A percentile compares a stretch with the other conserved stretches of the same genome.
phyloP scores from a whole-genome alignment of 495 filamentous ascomycete species.

The Penicillium manginii region DNA sequence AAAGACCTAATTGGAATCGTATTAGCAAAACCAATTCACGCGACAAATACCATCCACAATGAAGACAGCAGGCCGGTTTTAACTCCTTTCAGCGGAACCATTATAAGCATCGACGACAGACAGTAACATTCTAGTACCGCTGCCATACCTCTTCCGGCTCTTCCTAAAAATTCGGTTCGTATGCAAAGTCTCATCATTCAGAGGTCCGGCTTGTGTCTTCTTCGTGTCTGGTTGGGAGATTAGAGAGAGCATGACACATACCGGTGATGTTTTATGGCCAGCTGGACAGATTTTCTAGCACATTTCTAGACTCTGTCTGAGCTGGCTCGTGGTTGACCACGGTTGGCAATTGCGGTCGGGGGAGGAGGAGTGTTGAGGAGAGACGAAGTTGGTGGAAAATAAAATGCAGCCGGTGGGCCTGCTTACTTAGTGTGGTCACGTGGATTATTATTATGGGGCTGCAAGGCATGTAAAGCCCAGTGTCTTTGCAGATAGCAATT shows the following conservation, averaged over 20 bases:
- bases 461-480: background rate
- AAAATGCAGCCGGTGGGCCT: conserved; percentile 13
- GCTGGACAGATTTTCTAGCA: conserved; percentile 5
- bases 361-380: conserved; percentile 11
- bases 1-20: background rate
- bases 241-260: conserved; percentile 10
- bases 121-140: conserved; percentile 18
- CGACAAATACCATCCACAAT: background rate
- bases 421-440: conserved; percentile 8
- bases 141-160: conserved; percentile 59
- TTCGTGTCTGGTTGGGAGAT: background rate
- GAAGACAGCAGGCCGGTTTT: conserved; percentile 17
- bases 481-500: no score
- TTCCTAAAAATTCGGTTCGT: conserved; percentile 56
- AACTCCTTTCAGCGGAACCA: conserved; percentile 51
- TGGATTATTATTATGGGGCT: background rate
- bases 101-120: conserved; percentile 57
- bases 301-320: conserved; percentile 13
- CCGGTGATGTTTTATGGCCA: conserved; percentile 11
- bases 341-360: background rate
- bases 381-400: conserved; percentile 10
- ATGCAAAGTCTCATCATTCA: conserved; percentile 50
- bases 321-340: conserved; percentile 8
- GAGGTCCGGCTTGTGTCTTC: conserved; percentile 23
- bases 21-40: conserved; percentile 2